Percentiles rank a stretch among this genome's conserved stretches.
Conservation (phyloP, 495 filamentous ascomycete species). For the Penicillium goetzii region DNA sequence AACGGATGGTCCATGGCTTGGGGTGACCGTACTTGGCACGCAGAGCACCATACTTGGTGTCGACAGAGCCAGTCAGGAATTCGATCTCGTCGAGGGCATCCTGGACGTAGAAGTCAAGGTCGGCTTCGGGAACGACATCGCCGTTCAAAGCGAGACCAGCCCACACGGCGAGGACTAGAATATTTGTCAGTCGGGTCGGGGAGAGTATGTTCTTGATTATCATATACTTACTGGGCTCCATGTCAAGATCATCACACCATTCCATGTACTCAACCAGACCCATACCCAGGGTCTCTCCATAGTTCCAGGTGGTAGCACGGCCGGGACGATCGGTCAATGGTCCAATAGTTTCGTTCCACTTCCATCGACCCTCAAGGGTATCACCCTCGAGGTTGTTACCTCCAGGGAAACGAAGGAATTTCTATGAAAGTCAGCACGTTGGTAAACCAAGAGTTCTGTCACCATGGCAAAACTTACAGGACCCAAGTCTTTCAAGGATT, state of each 20-base stretch:
- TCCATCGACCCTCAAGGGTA: conserved; percentile 57
- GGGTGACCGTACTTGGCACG: conserved; percentile 52
- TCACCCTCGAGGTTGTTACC: conserved; percentile 69
- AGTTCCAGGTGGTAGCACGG: conserved; percentile 63
- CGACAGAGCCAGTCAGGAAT: conserved; percentile 40
- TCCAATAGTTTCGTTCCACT: conserved; percentile 71
- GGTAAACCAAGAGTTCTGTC: no score
- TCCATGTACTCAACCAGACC: conserved; percentile 66
- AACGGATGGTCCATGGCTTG: conserved; percentile 51
- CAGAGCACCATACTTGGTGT: conserved; percentile 47
- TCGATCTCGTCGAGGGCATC: conserved; percentile 70
- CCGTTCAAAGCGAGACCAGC: conserved; percentile 62
- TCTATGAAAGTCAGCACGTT: conserved; percentile 36
- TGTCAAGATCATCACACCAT: conserved; percentile 64
- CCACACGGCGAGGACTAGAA: conserved; percentile 59
- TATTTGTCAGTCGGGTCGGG: not conserved
- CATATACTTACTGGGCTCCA: conserved; percentile 52
- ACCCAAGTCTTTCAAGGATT: conserved; percentile 57
- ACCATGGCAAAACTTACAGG: conserved; percentile 22
- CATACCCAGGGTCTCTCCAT: conserved; percentile 60
- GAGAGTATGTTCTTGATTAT: not conserved
- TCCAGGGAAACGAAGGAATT: conserved; percentile 66
- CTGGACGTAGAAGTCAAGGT: conserved; percentile 47
- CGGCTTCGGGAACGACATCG: conserved; percentile 39
- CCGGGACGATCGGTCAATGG: conserved; percentile 65